Percentiles rank a stretch among this genome's conserved stretches.
Evolutionary conservation across 805 yeast species (phyloP).

Genomic region (Nadsonia fulvescens): DNA sequence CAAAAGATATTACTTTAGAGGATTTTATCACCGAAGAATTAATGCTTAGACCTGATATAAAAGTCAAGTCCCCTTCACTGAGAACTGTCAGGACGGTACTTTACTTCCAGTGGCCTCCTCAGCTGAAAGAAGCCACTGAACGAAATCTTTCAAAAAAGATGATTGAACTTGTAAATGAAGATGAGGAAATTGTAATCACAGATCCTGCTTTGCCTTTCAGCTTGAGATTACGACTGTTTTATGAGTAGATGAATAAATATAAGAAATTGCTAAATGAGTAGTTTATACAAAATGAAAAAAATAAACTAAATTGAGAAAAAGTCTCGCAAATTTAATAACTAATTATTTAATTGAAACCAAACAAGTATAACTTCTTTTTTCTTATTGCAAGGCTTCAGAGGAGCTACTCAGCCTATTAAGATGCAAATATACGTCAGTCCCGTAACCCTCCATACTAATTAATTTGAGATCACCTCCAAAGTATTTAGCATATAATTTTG

Average conservation of each 20-base stretch:
- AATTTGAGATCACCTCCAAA: constrained; percentile 81
- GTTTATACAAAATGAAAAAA: too few species aligned
- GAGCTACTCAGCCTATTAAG: constrained; percentile 60
- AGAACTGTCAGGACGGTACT: constrained; percentile 23
- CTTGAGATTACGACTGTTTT: constrained; percentile 12
- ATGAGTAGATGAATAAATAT: constrained; percentile 3
- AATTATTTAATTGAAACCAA: too few species aligned
- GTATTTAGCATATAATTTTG: constrained; percentile 71
- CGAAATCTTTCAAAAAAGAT: constrained; percentile 24
- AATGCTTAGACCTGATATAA: constrained; percentile 15
- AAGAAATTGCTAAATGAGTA: too few species aligned
- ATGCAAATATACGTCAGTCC: constrained; percentile 82
- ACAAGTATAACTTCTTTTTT: too few species aligned
- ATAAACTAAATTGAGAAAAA: too few species aligned
- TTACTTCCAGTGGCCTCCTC: constrained; percentile 30
- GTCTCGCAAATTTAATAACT: too few species aligned
- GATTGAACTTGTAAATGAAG: constrained; percentile 21
- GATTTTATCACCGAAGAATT: too few species aligned
- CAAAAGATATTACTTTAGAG: too few species aligned
- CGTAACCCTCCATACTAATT: constrained; percentile 86
- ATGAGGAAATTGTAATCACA: constrained; percentile 35
- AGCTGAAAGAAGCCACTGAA: constrained; percentile 27
- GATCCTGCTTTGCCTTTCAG: constrained; percentile 35
- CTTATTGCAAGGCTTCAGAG: constrained; percentile 37
- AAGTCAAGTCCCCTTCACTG: constrained; percentile 28